Base-by-base conservation (phyloP, 306 rosid species). In the Malus fusca region DNA sequence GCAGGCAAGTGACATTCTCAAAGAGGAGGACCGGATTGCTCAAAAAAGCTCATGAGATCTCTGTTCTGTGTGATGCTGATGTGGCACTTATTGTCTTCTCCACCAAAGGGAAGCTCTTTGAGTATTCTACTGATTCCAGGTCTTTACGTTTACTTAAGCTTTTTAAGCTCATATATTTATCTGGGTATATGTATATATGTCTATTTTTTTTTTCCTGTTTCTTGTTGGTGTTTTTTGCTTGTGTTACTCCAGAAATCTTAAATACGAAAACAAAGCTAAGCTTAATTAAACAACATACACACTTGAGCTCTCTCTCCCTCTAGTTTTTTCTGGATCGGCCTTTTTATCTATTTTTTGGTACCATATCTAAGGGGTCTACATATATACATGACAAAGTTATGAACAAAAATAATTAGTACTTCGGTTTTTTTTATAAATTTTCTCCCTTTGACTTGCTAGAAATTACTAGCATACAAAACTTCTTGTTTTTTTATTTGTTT, bases 1-100 rank as follows among this genome's bases (percentile, higher is more conserved):
- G 87, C 44, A 81, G 96, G 43, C 97, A 92, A 84, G 97, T 92
- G 10, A 92, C 97, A 4, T 92, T 92, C 53, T 92, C 97, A 0
- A 92, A 92, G 85, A 77, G 97, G 9, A 76, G 91, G 81, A 81
- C 72, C 0, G 97, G 97, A 3, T 61, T 92, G 37, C 78, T 84
- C n/a, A 92, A 92, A 82, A 92, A 92, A 76, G 97, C 97, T 23
- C 80, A 87, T 56, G 97, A 92, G 90, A 90, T 92, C 82, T 90
- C 96, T 5, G 93, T 90, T 25, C 89, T 92, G 0, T 92, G 97
- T 35, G 97, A 92, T 78, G 93, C 97, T 67, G 89, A 92, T 37
- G 96, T 92, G 0, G 97, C 93, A 52, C 61, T 92, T 72, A 85
- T 92, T 44, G 85, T 92, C 4, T 90, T 92, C 88, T 90, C 94